Base-by-base conservation (phyloP, 2,329 filamentous ascomycete species). In the Arthrobotrys iridis region DNA sequence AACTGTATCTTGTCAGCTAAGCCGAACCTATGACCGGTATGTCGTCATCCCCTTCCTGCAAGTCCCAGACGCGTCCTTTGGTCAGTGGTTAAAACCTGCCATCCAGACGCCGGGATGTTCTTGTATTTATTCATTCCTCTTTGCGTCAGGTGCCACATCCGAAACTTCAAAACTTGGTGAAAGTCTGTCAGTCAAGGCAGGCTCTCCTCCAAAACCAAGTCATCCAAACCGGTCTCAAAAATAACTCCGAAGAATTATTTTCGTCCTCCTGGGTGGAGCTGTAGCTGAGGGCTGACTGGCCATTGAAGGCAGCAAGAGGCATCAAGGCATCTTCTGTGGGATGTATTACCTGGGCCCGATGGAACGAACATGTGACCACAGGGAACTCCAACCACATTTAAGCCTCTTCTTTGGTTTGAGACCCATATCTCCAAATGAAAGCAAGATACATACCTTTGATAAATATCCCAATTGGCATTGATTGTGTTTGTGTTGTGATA, bases 371-470 rank as follows among this genome's bases (percentile, higher is more conserved):
- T 33, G 3, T 28, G 8, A 33, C n/a, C 10, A 20, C 18, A 11
- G 28, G 46, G 46, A 52, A 52, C 6, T 11, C 46, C n/a, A n/a
- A 13, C 13, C 15, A 33, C 6, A 1, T 18, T 20, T 28, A 45
- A 7, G 24, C 1, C 37, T 60, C 37, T 26, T 45, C 57, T 60
- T 62, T 48, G n/a, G 4, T 24, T n/a, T 57, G 50, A 46, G 43
- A 46, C 43, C 50, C 50, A n/a, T 1, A 35, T 18, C 18, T 26
- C 28, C 13, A 6, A 57, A 13, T 15, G 22, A 26, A 48, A 48
- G 57, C 5, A 45, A n/a, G 58, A 62, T 37, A 62, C 58, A 62
- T 62, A 62, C 41, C 41, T 62, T n/a, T 62, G 52, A 5, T 52
- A 5, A 22, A 18, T 33, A 50, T 28, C 18, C 30, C 3, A 26